Evolutionary conservation across 257 asterid species (phyloP).

Genomic region (Fraxinus quadrangulata): DNA sequence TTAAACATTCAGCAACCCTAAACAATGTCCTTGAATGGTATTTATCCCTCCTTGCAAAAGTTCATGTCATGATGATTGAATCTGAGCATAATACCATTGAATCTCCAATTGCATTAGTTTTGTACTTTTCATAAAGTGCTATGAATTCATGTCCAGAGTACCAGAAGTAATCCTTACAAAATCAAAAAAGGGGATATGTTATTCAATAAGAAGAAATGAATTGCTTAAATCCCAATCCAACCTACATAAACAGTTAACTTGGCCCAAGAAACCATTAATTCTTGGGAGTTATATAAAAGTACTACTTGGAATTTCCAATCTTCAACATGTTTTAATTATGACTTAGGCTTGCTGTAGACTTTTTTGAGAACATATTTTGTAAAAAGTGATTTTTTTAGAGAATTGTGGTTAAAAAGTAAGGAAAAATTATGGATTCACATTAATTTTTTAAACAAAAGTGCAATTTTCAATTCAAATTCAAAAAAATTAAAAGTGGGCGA

Average conservation of each 20-base stretch:
- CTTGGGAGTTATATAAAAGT: background rate
- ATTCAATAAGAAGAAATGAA: slow-evolving; percentile 8
- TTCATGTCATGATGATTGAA: background rate
- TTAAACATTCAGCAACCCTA: background rate
- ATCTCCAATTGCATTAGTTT: slow-evolving; percentile 17
- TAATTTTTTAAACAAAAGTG: no score
- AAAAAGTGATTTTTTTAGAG: no score
- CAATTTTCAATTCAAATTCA: no score
- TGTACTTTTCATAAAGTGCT: slow-evolving; percentile 11
- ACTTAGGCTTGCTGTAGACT: background rate
- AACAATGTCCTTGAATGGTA: background rate
- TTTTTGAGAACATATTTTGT: no score
- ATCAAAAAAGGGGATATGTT: background rate
- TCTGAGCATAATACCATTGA: background rate
- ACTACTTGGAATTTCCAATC: background rate
- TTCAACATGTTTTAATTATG: background rate
- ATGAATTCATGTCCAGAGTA: slow-evolving; percentile 8
- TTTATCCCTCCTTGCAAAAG: background rate
- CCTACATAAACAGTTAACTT: background rate
- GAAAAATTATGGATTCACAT: no score
- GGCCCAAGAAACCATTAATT: slow-evolving; percentile 21
- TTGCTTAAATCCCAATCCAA: slow-evolving; percentile 4
- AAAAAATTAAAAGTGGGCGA: no score
- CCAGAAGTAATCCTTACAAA: slow-evolving; percentile 10
- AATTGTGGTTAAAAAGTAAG: no score